phyloP scores from a whole-genome alignment of 768 basidiomycete genomes.

The Lenzites betulinus region DNA sequence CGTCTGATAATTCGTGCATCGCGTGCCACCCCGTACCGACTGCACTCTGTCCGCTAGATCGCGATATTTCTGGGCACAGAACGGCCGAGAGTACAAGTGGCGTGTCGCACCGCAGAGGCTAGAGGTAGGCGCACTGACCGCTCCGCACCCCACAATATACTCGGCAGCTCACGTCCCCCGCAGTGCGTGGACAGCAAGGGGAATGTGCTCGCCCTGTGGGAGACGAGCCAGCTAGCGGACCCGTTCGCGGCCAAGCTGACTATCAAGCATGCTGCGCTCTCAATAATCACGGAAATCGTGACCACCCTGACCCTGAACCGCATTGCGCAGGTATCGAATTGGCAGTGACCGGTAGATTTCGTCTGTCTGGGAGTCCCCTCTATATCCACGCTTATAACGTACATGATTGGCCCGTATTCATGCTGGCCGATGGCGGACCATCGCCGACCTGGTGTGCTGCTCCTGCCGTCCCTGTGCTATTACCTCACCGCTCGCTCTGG shows the following conservation, averaged over 20 bases:
- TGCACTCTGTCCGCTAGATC: constrained; percentile 46
- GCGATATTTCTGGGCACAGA: constrained; percentile 72
- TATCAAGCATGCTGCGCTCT: constrained; percentile 57
- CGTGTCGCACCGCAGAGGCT: constrained; percentile 59
- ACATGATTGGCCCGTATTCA: constrained; percentile 23
- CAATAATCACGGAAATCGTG: constrained; percentile 73
- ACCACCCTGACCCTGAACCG: constrained; percentile 75
- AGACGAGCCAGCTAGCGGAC: constrained; percentile 56
- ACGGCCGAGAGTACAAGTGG: constrained; percentile 78
- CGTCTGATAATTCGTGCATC: constrained; percentile 16
- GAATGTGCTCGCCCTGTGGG: constrained; percentile 64
- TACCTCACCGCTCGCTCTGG: constrained; percentile 2
- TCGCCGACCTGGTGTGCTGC: background rate
- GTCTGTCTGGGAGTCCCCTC: constrained; percentile 10
- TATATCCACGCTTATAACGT: constrained; percentile 23
- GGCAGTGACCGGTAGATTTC: constrained; percentile 38
- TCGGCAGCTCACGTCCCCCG: constrained; percentile 9
- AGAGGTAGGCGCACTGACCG: constrained; percentile 54
- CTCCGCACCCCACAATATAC: background rate
- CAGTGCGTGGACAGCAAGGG: constrained; percentile 69
- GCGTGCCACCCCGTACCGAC: background rate
- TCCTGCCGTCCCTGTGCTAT: constrained; percentile 1
- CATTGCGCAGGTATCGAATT: constrained; percentile 62
- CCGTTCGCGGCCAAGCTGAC: constrained; percentile 61
- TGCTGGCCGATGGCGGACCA: constrained; percentile 5